Evolutionary conservation across 2,329 filamentous ascomycete genomes (phyloP).

Genomic region (Fusarium verticillioides): DNA sequence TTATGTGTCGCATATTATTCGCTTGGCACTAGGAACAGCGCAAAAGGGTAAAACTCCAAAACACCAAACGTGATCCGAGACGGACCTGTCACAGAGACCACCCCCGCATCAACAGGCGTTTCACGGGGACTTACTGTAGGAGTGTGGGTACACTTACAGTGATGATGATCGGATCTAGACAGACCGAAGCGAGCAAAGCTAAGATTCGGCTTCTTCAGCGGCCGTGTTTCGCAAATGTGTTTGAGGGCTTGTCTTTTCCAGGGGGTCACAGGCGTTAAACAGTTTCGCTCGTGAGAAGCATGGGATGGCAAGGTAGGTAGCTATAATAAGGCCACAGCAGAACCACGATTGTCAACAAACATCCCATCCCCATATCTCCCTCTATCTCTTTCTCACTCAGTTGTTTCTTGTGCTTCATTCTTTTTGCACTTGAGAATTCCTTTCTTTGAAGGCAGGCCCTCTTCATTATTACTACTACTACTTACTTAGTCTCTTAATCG

Average conservation of each 20-base stretch:
- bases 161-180: constrained; percentile 28
- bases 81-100: constrained; percentile 49
- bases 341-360: constrained; percentile 18
- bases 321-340: constrained; percentile 30
- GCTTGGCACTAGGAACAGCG: constrained; percentile 16
- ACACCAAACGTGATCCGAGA: constrained; percentile 50
- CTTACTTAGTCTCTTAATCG: constrained; percentile 46
- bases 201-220: constrained; percentile 29
- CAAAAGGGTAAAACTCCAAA: constrained; percentile 28
- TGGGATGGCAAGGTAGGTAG: background rate
- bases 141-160: background rate
- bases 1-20: constrained; percentile 15
- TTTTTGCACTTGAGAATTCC: constrained; percentile 33
- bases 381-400: constrained; percentile 17
- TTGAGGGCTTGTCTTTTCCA: constrained; percentile 15
- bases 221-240: constrained; percentile 40
- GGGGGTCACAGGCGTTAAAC: constrained; percentile 15
- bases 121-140: background rate
- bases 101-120: constrained; percentile 33
- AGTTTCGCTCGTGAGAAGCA: background rate
- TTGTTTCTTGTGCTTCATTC: constrained; percentile 35
- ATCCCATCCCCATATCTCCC: constrained; percentile 30
- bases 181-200: constrained; percentile 32
- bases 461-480: constrained; percentile 48
- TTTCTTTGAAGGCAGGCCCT: constrained; percentile 69